Percentiles rank a stretch among this genome's conserved stretches.
These are phyloP conservation scores for Alternaria ventricosa DNA, from an alignment of 2,329 filamentous ascomycete species.

Conservation along the genomic window DNA sequence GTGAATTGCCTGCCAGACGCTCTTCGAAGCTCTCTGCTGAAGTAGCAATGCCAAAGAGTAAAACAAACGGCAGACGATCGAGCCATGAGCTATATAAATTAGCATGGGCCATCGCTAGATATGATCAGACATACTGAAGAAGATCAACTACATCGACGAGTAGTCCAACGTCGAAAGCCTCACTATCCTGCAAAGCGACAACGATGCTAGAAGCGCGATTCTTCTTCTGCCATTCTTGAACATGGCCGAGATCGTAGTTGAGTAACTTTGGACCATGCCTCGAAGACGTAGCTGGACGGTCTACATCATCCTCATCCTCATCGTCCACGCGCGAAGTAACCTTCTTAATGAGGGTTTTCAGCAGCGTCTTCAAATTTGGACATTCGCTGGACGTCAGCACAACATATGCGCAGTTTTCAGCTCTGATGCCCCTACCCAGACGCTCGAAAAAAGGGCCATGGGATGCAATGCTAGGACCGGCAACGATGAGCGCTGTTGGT, in stretches of 20 bases:
- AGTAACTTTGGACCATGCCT: constrained; percentile 69
- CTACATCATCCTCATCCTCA: constrained; percentile 56
- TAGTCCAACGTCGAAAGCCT: constrained; percentile 77
- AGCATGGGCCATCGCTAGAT: constrained; percentile 12
- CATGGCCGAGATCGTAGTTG: constrained; percentile 78
- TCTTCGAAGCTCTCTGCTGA: constrained; percentile 81
- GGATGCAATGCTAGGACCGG: constrained; percentile 78
- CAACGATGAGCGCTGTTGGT: constrained; percentile 74
- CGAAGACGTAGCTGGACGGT: constrained; percentile 19
- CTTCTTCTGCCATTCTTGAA: constrained; percentile 66
- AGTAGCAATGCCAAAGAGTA: constrained; percentile 81
- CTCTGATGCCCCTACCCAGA: constrained; percentile 57
- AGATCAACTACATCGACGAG: constrained; percentile 74
- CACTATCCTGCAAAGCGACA: constrained; percentile 79
- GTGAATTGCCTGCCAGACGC: constrained; percentile 71
- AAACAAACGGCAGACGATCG: constrained; percentile 76
- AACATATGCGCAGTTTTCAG: constrained; percentile 63
- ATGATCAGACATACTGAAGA: constrained; percentile 62
- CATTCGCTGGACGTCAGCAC: constrained; percentile 73
- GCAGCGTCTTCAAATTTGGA: constrained; percentile 73
- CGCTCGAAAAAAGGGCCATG: constrained; percentile 77
- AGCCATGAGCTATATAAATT: constrained; percentile 65
- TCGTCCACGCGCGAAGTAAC: constrained; percentile 64
- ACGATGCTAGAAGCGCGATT: constrained; percentile 66
- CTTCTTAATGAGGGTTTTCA: constrained; percentile 76